Evolutionary conservation across 208 protist species (phyloP).

Genomic region (Crithidia acanthocephali): DNA sequence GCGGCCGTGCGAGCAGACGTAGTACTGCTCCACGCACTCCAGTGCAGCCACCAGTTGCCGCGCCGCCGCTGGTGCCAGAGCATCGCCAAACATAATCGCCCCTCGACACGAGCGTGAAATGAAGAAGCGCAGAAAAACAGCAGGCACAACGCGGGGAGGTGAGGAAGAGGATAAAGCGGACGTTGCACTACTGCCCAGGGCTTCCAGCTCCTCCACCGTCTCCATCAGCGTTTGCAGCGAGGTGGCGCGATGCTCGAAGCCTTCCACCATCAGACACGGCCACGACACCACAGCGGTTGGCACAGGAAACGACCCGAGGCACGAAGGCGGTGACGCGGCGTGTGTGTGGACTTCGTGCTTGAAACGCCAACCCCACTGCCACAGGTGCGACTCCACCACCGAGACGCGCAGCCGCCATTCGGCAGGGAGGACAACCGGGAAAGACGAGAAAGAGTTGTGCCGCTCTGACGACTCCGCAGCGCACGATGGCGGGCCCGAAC

Average conservation of each 20-base stretch:
- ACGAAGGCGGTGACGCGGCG: background rate
- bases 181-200: slow-evolving; percentile 6
- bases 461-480: no score
- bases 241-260: slow-evolving; percentile 37
- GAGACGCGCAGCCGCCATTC: slow-evolving; percentile 48
- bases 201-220: slow-evolving; percentile 66
- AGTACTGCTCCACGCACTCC: slow-evolving; percentile 51
- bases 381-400: slow-evolving; percentile 40
- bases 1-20: slow-evolving; percentile 78
- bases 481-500: no score
- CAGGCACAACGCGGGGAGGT: slow-evolving; percentile 39
- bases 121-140: slow-evolving; percentile 66
- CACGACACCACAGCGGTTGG: slow-evolving; percentile 49
- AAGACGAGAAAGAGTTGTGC: background rate
- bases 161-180: background rate
- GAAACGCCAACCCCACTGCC: slow-evolving; percentile 79
- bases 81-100: slow-evolving; percentile 81
- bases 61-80: slow-evolving; percentile 29
- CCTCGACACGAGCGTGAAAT: slow-evolving; percentile 82
- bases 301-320: background rate
- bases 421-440: slow-evolving; percentile 37
- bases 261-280: slow-evolving; percentile 59
- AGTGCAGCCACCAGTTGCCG: slow-evolving; percentile 37
- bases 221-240: slow-evolving; percentile 42
- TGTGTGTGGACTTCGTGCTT: slow-evolving; percentile 7